phyloP scores from a whole-genome alignment of 495 filamentous ascomycete species.

The Lepraria neglecta region DNA sequence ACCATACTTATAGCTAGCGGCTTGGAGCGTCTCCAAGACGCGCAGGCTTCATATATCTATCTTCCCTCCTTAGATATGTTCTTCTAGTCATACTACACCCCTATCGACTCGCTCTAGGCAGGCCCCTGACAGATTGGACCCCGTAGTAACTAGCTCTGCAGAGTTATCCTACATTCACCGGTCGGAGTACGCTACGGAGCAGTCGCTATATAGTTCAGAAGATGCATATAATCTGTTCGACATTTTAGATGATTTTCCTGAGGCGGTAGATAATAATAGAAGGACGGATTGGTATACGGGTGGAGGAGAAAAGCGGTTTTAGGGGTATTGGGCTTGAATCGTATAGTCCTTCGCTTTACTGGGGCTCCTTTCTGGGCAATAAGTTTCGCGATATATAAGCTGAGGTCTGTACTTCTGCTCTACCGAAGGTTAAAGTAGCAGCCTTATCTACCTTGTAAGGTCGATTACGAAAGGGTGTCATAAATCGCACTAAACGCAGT shows the following conservation, averaged over 20 bases:
- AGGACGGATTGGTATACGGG: not conserved
- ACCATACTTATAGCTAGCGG: too few species aligned
- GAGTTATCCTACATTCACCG: too few species aligned
- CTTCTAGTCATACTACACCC: too few species aligned
- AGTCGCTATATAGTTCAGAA: not conserved
- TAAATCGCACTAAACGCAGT: not conserved
- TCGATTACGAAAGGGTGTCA: not conserved
- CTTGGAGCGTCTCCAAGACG: too few species aligned
- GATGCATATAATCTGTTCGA: not conserved
- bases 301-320: not conserved
- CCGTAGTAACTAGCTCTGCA: too few species aligned
- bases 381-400: not conserved
- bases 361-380: not conserved
- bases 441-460: not conserved
- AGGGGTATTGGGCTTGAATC: not conserved
- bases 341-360: not conserved
- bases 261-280: not conserved
- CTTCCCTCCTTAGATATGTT: too few species aligned
- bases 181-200: too few species aligned
- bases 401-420: not conserved
- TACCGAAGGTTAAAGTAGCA: constrained; percentile 4
- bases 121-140: too few species aligned
- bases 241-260: not conserved
- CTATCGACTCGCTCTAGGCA: too few species aligned
- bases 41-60: too few species aligned